Evolutionary conservation across 2,329 filamentous ascomycete genomes (phyloP), one percentile per base, ranked within the genome.

Genomic region (Colletotrichum liriopes): DNA sequence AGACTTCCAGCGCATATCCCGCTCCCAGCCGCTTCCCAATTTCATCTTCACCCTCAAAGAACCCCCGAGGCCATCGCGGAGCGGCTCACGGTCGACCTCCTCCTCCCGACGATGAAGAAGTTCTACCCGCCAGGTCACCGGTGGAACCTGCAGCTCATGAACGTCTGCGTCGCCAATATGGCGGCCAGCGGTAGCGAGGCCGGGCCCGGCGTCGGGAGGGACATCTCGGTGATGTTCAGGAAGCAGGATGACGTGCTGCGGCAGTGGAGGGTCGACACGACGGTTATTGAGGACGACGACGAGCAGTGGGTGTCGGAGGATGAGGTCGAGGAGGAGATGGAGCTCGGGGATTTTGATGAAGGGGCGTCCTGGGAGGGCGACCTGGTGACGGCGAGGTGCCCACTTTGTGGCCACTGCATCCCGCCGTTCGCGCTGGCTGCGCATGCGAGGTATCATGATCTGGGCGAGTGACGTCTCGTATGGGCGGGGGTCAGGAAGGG

Each of bases 161-260:
- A 98, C 75, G 85, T 98, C 29, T 95, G 94, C 56, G 95, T 94
- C 9, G 93, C 93, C 18, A 97, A 98, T 79, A 96, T 98, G 92
- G 87, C 87, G 1, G 84, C 88, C 51, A 85, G 84, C 20, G 90
- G 88, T 5, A 84, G 84, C 18, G 85, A 88, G 47, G 80, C 81
- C 49, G 83, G 86, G 70, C 82, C 84, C 12, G 88, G 87, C 39
- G 85, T 83, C n/a, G 94, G 93, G 1, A 87, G 93, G 74, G 92
- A 98, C 77, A 98, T 98, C 75, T 88, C 88, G 1, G 89, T 86
- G 77, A 97, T 98, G 94, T 97, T 98, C 79, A 90, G 86, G 77
- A 87, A 86, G 66, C 94, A 97, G 79, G 91, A 94, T 61, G 87
- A 90, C 55, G 88, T 91, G 39, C 82, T 95, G 66, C 90, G 87